Base-by-base conservation (phyloP, 208 protist species). In the Naegleria gruberi region DNA sequence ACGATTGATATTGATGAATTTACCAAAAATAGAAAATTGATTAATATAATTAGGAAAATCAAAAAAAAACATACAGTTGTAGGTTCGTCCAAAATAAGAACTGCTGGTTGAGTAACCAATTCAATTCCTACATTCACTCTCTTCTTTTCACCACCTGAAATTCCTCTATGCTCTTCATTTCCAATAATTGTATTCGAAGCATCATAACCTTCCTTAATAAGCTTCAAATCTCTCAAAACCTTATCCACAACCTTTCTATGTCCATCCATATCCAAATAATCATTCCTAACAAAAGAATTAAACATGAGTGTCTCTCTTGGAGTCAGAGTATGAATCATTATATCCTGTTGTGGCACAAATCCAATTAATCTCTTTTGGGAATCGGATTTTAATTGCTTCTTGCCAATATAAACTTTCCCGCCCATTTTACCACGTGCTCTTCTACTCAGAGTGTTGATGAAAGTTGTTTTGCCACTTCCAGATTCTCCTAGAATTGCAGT, bases 31-130 rank as follows among this genome's bases (percentile, higher is more conserved):
- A n/a, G n/a, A n/a, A n/a, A n/a, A n/a, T n/a, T n/a, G n/a, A n/a
- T n/a, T n/a, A n/a, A n/a, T n/a, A n/a, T n/a, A n/a, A n/a, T n/a
- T n/a, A n/a, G n/a, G n/a, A n/a, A n/a, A n/a, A n/a, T n/a, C n/a
- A n/a, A n/a, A n/a, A n/a, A n/a, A n/a, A n/a, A n/a, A n/a, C n/a
- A n/a, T 65, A 10, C 51, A 23, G 94, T 95, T 40, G 96, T 98
- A 41, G 96, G 96, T 93, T 98, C 96, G 85, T 98, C 96, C 34
- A 98, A 93, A 34, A 98, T 90, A 81, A 98, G 45, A n/a, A 97
- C 90, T 82, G 94, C 93, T 19, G 96, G 96, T 83, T 96, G 94
- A 47, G 93, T 94, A 77, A 98, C 95, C 45, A 97, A 93, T 94
- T 97, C 96, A 43, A 97, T 93, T 65, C 95, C 96, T 87, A 97